Evolutionary conservation across 495 filamentous ascomycete species (phyloP).

Genomic region (Penicillium tannophilum): DNA sequence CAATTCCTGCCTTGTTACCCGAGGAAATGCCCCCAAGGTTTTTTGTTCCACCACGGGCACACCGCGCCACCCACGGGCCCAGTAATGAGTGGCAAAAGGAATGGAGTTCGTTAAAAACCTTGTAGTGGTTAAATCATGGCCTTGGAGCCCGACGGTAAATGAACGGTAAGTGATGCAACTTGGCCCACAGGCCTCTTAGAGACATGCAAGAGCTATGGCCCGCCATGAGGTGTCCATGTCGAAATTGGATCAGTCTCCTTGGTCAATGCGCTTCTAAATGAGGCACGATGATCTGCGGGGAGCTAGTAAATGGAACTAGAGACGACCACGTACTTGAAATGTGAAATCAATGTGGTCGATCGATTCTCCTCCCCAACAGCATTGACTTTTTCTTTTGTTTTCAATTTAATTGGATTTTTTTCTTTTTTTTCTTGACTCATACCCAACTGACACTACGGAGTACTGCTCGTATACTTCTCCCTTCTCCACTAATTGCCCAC

Average conservation of each 20-base stretch:
- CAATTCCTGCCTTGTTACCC: neutral
- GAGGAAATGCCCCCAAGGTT: conserved; percentile 1
- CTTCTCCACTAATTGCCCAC: neutral
- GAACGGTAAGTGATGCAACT: neutral
- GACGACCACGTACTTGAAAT: conserved; percentile 4
- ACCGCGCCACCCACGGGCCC: conserved; percentile 4
- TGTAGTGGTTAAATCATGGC: neutral
- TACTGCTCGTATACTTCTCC: neutral
- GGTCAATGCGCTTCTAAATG: conserved; percentile 6
- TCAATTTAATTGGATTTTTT: neutral
- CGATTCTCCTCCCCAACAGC: neutral
- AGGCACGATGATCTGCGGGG: conserved; percentile 11
- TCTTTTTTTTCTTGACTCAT: neutral
- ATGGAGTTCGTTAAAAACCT: neutral
- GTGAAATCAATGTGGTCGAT: neutral
- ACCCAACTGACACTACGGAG: neutral
- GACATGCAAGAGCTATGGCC: neutral
- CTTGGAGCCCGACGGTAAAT: neutral
- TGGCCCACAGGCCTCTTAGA: neutral
- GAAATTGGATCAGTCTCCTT: conserved; percentile 9
- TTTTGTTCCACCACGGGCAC: neutral
- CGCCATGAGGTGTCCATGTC: neutral
- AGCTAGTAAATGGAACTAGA: conserved; percentile 3
- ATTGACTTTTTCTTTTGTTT: too few relatives aligned
- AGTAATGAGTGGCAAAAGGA: conserved; percentile 2